Evolutionary conservation across 1,284 basidiomycete species (phyloP).

Genomic region (Clitocybe nebularis): DNA sequence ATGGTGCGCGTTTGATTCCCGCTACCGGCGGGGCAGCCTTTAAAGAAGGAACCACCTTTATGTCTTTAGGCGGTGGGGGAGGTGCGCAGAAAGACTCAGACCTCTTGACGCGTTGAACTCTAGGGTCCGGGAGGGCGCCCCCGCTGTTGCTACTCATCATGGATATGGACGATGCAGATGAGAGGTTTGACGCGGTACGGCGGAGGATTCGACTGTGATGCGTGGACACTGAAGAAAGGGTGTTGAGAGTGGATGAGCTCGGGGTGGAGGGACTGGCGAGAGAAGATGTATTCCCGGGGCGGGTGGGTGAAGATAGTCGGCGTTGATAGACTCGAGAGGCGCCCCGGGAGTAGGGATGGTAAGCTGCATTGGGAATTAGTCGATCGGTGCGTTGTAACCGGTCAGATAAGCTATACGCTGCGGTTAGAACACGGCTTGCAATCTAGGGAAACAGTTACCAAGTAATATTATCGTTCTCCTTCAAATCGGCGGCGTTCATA

Average conservation of each 20-base stretch:
- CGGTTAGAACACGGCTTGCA: conserved; percentile 9
- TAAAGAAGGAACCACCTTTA: conserved; percentile 12
- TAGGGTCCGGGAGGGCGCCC: conserved; percentile 32
- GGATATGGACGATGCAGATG: conserved; percentile 20
- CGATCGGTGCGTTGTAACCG: conserved; percentile 67
- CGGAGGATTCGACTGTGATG: conserved; percentile 30
- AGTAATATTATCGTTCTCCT: conserved; percentile 53
- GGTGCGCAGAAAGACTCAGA: conserved; percentile 38
- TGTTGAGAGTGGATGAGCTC: conserved; percentile 62
- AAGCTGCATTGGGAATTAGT: conserved; percentile 43
- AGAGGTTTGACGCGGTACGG: conserved; percentile 38
- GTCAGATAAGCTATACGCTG: conserved; percentile 51
- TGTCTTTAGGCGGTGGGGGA: conserved; percentile 26
- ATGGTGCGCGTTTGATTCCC: conserved; percentile 43
- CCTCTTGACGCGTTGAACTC: conserved; percentile 38
- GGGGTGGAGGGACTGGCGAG: conserved; percentile 56
- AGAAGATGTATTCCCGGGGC: conserved; percentile 33
- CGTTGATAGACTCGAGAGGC: conserved; percentile 26
- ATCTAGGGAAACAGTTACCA: conserved; percentile 41
- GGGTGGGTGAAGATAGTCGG: conserved; percentile 35
- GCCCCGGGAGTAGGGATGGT: conserved; percentile 59
- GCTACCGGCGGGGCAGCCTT: conserved; percentile 14
- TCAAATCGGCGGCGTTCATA: conserved; percentile 48
- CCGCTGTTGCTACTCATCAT: conserved; percentile 24
- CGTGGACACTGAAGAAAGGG: conserved; percentile 33